Evolutionary conservation across 768 basidiomycete species (phyloP).

Genomic region (Boletus tylopilopsis): DNA sequence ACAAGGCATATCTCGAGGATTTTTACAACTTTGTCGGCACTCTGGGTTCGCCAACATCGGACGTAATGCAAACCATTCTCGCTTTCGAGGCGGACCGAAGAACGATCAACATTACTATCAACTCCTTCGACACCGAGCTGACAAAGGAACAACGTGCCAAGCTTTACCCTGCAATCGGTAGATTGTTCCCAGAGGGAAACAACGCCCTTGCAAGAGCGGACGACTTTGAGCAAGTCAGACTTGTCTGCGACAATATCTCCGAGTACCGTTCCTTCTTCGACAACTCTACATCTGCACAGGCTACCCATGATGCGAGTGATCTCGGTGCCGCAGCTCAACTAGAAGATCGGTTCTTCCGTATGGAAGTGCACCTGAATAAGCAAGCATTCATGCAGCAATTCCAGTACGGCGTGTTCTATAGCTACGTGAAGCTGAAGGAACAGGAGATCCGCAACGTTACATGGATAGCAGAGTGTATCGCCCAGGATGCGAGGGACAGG

Average conservation of each 20-base stretch:
- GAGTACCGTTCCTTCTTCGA: conserved; percentile 94
- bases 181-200: conserved; percentile 94
- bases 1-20: conserved; percentile 98
- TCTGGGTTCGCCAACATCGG: conserved; percentile 80
- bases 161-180: conserved; percentile 91
- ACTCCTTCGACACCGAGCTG: conserved; percentile 95
- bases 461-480: conserved; percentile 98
- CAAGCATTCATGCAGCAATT: conserved; percentile 95
- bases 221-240: conserved; percentile 89
- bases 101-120: conserved; percentile 98
- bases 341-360: conserved; percentile 92
- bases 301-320: conserved; percentile 37
- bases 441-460: conserved; percentile 86
- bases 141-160: conserved; percentile 92
- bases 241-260: conserved; percentile 78
- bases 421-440: conserved; percentile 89
- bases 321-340: conserved; percentile 60
- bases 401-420: conserved; percentile 90
- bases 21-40: conserved; percentile 82
- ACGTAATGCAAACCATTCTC: conserved; percentile 90
- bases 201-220: conserved; percentile 91
- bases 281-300: conserved; percentile 37
- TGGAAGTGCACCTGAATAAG: conserved; percentile 94
- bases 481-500: conserved; percentile 92
- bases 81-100: conserved; percentile 96